Conservation (phyloP, 2,329 filamentous ascomycete genomes). For the Sarocladium kiliense region DNA sequence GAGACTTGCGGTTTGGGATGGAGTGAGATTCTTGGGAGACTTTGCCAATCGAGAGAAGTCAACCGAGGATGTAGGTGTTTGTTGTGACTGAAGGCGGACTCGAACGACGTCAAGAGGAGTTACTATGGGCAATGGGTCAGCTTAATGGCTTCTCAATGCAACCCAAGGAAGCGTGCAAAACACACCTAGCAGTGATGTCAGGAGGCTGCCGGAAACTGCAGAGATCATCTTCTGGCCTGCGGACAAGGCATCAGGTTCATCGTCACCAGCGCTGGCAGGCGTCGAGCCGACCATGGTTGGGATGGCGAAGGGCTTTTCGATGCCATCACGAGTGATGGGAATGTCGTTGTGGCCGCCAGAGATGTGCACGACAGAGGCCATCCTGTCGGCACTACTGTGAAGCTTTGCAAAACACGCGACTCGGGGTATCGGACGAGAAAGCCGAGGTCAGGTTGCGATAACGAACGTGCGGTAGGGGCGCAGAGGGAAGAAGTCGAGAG, state of each 20-base stretch:
- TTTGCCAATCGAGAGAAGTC: conserved; percentile 52
- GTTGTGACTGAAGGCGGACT: conserved; percentile 87
- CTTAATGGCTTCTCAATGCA: too few relatives aligned
- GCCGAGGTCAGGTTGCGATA: background rate
- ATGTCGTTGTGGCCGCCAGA: conserved; percentile 18
- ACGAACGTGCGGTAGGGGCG: too few relatives aligned
- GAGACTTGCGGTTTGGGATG: conserved; percentile 71
- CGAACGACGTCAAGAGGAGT: conserved; percentile 96
- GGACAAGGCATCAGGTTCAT: conserved; percentile 61
- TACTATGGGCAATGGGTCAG: conserved; percentile 46
- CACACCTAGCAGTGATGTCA: conserved; percentile 84
- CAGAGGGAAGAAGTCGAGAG: background rate
- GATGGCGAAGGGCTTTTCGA: conserved; percentile 22
- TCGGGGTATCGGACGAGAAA: background rate
- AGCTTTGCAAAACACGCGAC: conserved; percentile 2
- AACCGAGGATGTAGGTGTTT: conserved; percentile 41
- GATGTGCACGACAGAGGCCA: conserved; percentile 18
- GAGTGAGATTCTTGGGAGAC: conserved; percentile 54
- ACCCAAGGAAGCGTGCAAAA: too few relatives aligned
- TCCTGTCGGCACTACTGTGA: conserved; percentile 10
- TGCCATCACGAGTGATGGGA: conserved; percentile 4
- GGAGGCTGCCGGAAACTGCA: conserved; percentile 80
- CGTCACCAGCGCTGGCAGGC: conserved; percentile 15
- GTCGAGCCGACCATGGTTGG: conserved; percentile 21
- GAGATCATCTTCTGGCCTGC: conserved; percentile 90